These are phyloP conservation scores for Wallacemonas sp. DNA, from an alignment of 208 protist species.

Conservation along the genomic window DNA sequence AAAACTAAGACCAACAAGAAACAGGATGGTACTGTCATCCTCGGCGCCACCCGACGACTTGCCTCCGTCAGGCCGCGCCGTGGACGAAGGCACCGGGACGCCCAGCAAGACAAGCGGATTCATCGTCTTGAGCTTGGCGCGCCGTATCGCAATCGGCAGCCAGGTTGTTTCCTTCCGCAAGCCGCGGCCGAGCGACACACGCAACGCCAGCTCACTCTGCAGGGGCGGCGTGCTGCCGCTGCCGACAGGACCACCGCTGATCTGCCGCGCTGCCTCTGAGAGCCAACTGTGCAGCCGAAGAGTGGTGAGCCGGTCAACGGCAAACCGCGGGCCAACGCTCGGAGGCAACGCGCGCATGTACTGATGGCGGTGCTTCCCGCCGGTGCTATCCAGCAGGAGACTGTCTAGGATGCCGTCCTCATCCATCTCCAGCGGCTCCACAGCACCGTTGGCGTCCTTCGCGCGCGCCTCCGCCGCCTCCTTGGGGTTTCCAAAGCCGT, in stretches of 20 bases:
- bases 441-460: slow-evolving; percentile 3
- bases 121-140: slow-evolving; percentile 6
- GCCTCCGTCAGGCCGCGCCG: background rate
- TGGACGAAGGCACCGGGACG: background rate
- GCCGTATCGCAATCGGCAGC: slow-evolving; percentile 46
- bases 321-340: slow-evolving; percentile 48
- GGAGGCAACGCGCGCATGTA: slow-evolving; percentile 42
- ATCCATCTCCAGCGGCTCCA: slow-evolving; percentile 5
- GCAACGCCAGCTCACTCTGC: slow-evolving; percentile 54
- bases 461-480: background rate
- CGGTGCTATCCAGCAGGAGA: background rate
- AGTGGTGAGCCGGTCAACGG: slow-evolving; percentile 37
- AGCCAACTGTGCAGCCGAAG: slow-evolving; percentile 19
- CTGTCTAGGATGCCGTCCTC: slow-evolving; percentile 12
- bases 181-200: slow-evolving; percentile 54
- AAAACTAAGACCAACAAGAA: slow-evolving; percentile 39
- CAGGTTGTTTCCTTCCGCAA: slow-evolving; percentile 69
- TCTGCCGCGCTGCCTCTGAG: slow-evolving; percentile 10
- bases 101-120: background rate
- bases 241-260: background rate
- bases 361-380: slow-evolving; percentile 32
- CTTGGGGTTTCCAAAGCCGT: slow-evolving; percentile 1
- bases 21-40: slow-evolving; percentile 25
- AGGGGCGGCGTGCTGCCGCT: slow-evolving; percentile 4
- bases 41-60: background rate